Percentiles rank a stretch among this genome's conserved stretches.
Evolutionary conservation across 805 yeast species (phyloP).

Genomic region (Kregervanrija pseudodelftensis): DNA sequence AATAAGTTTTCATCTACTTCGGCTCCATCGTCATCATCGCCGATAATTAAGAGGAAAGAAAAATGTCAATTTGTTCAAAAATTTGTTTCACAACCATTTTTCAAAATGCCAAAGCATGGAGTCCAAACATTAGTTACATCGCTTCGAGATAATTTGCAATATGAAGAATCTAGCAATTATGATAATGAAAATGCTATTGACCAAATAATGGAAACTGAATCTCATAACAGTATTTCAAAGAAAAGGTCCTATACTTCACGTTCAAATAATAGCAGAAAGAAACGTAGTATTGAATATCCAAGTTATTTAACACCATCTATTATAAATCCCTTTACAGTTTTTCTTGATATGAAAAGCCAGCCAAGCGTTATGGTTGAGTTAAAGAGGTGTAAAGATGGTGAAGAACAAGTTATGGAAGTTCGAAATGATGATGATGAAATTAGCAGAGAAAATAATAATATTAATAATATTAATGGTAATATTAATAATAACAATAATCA

Average conservation of each 20-base stretch:
- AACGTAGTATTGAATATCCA: conserved; percentile 30
- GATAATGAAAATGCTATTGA: conserved; percentile 40
- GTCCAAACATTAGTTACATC: conserved; percentile 61
- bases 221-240: conserved; percentile 26
- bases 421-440: conserved; percentile 19
- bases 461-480: conserved; percentile 7
- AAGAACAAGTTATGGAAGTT: conserved; percentile 14
- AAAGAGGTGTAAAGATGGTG: conserved; percentile 6
- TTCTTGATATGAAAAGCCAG: conserved; percentile 23
- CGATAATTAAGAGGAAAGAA: conserved; percentile 16
- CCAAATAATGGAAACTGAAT: conserved; percentile 28
- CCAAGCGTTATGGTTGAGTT: conserved; percentile 25
- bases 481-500: conserved; percentile 1
- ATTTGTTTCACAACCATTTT: conserved; percentile 36
- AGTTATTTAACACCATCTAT: conserved; percentile 19
- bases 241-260: conserved; percentile 21
- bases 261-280: conserved; percentile 8
- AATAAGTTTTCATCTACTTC: neutral
- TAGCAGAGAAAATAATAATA: conserved; percentile 24
- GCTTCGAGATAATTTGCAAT: conserved; percentile 31
- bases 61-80: conserved; percentile 14
- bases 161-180: conserved; percentile 23
- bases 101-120: conserved; percentile 57
- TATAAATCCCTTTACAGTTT: conserved; percentile 21
- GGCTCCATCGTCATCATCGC: conserved; percentile 2